Percentiles rank a stretch among this genome's conserved stretches.
Evolutionary conservation across 1,284 basidiomycete genomes (phyloP).

Genomic region (Pseudomicrostroma phylloplanum): DNA sequence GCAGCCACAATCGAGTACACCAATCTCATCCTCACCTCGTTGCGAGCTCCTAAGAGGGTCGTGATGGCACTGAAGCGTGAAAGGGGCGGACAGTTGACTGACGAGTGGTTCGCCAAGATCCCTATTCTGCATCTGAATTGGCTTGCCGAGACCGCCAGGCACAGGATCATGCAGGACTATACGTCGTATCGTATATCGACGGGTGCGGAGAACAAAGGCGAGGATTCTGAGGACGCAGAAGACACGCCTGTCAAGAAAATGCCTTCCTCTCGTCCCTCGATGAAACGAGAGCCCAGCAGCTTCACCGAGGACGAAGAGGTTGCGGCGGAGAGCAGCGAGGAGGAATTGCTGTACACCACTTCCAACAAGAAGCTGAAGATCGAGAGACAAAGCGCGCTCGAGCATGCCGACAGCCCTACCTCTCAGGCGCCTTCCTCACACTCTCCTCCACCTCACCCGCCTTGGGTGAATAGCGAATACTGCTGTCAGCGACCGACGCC

Average conservation of each 20-base stretch:
- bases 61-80: background rate
- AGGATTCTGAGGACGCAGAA: background rate
- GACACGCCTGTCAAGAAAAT: no score
- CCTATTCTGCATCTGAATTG: background rate
- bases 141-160: background rate
- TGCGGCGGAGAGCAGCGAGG: no score
- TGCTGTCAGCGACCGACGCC: constrained; percentile 38
- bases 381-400: no score
- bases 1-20: background rate
- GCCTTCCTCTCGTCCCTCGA: no score
- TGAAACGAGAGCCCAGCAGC: no score
- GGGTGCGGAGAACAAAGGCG: background rate
- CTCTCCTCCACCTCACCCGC: constrained; percentile 1
- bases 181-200: background rate
- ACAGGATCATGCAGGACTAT: constrained; percentile 1
- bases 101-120: background rate
- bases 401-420: background rate
- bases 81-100: background rate
- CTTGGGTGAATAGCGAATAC: constrained; percentile 26
- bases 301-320: no score
- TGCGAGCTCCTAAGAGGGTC: background rate
- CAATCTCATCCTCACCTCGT: background rate
- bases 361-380: no score
- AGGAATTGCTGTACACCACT: no score
- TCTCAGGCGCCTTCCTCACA: background rate